Evolutionary conservation across 2,329 filamentous ascomycete species (phyloP).

Genomic region (Ambrosiella cleistominuta): DNA sequence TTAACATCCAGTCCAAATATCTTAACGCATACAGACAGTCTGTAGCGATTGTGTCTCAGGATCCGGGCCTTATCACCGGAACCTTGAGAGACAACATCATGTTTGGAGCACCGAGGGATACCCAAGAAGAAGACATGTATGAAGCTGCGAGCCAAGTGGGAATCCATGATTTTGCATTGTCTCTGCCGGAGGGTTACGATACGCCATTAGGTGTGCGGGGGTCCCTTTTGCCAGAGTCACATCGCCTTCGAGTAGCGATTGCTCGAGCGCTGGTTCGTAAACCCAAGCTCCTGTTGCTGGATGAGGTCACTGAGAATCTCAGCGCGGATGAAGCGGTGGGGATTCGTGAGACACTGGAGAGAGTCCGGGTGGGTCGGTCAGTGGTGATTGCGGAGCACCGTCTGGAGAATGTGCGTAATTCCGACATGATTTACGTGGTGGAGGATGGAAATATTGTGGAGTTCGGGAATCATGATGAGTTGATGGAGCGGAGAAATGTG

Average conservation of each 20-base stretch:
- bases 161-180: conserved; percentile 60
- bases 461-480: conserved; percentile 29
- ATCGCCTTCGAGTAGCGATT: conserved; percentile 47
- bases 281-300: conserved; percentile 46
- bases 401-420: conserved; percentile 25
- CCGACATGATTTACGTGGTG: conserved; percentile 28
- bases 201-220: conserved; percentile 46
- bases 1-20: conserved; percentile 25
- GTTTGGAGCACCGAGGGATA: conserved; percentile 19
- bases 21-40: conserved; percentile 32
- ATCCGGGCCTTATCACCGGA: conserved; percentile 25
- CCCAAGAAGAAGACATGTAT: conserved; percentile 4
- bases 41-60: conserved; percentile 40
- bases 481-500: conserved; percentile 32
- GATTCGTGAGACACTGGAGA: conserved; percentile 37
- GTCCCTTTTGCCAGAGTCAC: conserved; percentile 46
- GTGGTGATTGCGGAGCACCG: conserved; percentile 27
- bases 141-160: conserved; percentile 33
- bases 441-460: conserved; percentile 26
- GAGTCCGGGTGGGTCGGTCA: conserved; percentile 20
- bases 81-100: conserved; percentile 53
- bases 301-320: conserved; percentile 50
- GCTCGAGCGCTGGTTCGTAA: conserved; percentile 44
- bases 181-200: conserved; percentile 39
- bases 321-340: conserved; percentile 39